These are phyloP conservation scores for Amphibolis antarctica DNA, from an alignment of 106 monocot species.

Conservation along the genomic window DNA sequence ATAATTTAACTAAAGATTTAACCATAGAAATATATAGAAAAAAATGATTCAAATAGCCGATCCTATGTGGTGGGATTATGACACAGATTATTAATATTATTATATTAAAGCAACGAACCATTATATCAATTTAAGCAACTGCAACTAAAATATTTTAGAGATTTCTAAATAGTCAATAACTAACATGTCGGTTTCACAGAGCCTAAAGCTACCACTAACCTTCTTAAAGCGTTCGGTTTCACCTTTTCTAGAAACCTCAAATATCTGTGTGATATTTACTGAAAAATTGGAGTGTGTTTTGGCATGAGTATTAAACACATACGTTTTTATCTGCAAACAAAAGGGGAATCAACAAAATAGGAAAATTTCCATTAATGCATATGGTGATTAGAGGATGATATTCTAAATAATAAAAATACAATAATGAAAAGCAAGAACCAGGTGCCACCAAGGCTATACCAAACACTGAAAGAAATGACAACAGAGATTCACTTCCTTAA, in stretches of 20 bases:
- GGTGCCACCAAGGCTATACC: not conserved
- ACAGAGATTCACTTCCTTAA: not conserved
- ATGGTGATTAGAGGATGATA: not conserved
- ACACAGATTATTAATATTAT: too few relatives aligned
- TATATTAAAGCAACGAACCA: too few relatives aligned
- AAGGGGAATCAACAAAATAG: not conserved
- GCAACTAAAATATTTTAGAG: not conserved
- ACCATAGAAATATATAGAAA: too few relatives aligned
- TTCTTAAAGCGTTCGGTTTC: constrained; percentile 57
- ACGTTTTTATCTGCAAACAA: constrained; percentile 52
- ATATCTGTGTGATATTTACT: constrained; percentile 55
- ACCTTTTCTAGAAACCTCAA: constrained; percentile 54
- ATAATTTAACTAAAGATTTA: too few relatives aligned
- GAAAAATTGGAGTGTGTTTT: constrained; percentile 70
- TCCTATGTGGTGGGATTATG: too few relatives aligned
- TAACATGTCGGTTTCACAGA: not conserved
- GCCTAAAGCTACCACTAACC: constrained; percentile 18
- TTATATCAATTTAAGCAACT: not conserved
- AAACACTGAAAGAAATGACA: not conserved
- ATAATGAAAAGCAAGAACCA: not conserved
- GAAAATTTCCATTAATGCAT: not conserved
- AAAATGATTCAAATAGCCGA: too few relatives aligned
- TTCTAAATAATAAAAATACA: not conserved
- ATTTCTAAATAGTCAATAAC: too few relatives aligned
- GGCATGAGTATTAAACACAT: constrained; percentile 82